These are phyloP conservation scores for Bryum argenteum DNA, from an alignment of 225 moss, liverwort and hornwort species.

Conservation along the genomic window DNA sequence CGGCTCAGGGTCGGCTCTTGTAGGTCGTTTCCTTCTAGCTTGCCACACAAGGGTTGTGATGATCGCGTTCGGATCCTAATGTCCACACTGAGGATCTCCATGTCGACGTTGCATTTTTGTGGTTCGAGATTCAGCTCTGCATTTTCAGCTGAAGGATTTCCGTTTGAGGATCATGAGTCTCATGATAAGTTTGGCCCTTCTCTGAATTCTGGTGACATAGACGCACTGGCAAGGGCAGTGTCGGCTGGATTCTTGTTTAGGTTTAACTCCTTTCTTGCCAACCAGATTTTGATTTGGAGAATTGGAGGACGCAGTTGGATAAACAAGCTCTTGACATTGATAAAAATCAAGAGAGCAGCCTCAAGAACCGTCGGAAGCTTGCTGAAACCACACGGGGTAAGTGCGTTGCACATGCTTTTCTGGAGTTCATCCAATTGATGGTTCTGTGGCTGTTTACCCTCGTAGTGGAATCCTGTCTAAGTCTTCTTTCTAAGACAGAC, in stretches of 20 bases:
- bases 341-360: constrained; percentile 86
- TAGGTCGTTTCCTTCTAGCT: neutral
- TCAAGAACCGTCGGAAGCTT: constrained; percentile 86
- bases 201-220: neutral
- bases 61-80: neutral
- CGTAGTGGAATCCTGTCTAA: neutral
- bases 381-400: constrained; percentile 82
- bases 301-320: constrained; percentile 86
- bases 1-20: neutral
- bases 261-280: constrained; percentile 10
- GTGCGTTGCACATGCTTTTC: neutral
- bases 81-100: neutral
- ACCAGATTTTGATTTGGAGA: constrained; percentile 86
- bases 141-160: neutral
- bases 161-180: neutral
- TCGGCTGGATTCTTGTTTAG: neutral
- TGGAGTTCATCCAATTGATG: neutral
- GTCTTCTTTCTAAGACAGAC: too few species aligned
- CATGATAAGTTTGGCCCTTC: neutral
- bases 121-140: constrained; percentile 10
- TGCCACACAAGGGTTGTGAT: neutral
- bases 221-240: neutral
- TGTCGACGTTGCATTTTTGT: neutral
- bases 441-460: constrained; percentile 10
- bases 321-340: constrained; percentile 82